These are phyloP conservation scores for Fusarium sp. DNA, from an alignment of 2,329 filamentous ascomycete species.

Conservation along the genomic window DNA sequence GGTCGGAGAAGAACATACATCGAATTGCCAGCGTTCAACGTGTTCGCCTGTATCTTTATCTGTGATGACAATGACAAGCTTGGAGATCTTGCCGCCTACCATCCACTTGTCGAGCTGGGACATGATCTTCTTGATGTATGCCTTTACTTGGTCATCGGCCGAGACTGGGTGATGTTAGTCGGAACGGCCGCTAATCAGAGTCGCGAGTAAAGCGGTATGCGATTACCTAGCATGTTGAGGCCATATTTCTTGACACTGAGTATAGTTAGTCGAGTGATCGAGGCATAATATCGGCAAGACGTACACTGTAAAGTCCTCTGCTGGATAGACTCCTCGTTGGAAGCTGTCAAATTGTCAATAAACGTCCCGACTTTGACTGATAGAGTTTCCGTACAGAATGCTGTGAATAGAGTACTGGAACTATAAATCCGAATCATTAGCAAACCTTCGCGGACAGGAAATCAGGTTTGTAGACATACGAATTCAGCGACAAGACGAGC, in stretches of 20 bases:
- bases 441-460: neutral
- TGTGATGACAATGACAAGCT: constrained; percentile 95
- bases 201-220: no score
- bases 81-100: constrained; percentile 95
- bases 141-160: constrained; percentile 96
- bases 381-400: constrained; percentile 72
- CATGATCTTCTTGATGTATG: constrained; percentile 99
- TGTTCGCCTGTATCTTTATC: constrained; percentile 97
- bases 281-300: constrained; percentile 45
- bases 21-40: constrained; percentile 98
- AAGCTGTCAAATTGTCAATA: constrained; percentile 66
- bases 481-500: constrained; percentile 95
- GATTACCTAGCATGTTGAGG: constrained; percentile 88
- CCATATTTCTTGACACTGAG: constrained; percentile 94
- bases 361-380: neutral
- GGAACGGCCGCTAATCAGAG: neutral
- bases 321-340: constrained; percentile 86
- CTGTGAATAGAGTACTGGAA: constrained; percentile 99
- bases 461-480: constrained; percentile 66
- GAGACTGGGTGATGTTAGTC: constrained; percentile 68
- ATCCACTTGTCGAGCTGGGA: constrained; percentile 98
- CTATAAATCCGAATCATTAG: constrained; percentile 53
- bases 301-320: constrained; percentile 94
- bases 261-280: constrained; percentile 1
- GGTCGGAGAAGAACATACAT: constrained; percentile 64